These are phyloP conservation scores for Sorghum bicolor DNA, from an alignment of 176 grass and related monocot species.

Conservation along the genomic window Sorghum_bicolor_NCBIv3 NC_012871.2:64259001-64259500, in stretches of 20 bases:
- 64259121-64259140: background rate
- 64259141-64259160: background rate
- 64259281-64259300: background rate
- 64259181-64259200: background rate
- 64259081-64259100: too few species aligned
- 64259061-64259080: too few species aligned
- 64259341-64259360: background rate
- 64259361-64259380: background rate
- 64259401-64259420: too few species aligned
- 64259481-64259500: background rate
- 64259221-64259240: background rate
- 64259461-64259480: too few species aligned
- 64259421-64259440: too few species aligned
- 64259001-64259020: too few species aligned
- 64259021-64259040: too few species aligned
- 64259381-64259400: too few species aligned
- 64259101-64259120: too few species aligned
- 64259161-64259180: background rate
- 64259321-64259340: background rate
- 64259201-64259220: background rate
- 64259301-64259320: background rate
- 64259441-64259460: too few species aligned
- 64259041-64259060: too few species aligned
- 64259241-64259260: background rate
- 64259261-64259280: background rate